Conservation (phyloP, 1,284 basidiomycete species). For the Veloboletus limbatus region DNA sequence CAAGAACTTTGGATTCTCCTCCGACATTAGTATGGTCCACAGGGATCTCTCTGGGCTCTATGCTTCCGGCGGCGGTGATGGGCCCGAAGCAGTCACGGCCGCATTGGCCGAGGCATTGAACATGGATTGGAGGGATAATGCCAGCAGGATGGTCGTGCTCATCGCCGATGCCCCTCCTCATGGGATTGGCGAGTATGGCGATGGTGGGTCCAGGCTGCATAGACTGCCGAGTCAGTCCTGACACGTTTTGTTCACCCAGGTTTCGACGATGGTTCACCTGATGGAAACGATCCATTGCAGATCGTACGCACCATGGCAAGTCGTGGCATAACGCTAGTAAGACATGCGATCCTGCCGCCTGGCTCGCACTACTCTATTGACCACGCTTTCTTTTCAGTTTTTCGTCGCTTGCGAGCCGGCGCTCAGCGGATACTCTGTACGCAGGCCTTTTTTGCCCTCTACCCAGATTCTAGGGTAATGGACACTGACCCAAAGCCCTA, state of each 20-base stretch:
- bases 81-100: slow-evolving; percentile 96
- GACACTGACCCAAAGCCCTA: slow-evolving; percentile 35
- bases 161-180: slow-evolving; percentile 98
- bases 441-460: slow-evolving; percentile 29
- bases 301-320: slow-evolving; percentile 89
- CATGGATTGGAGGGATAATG: slow-evolving; percentile 88
- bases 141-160: slow-evolving; percentile 93
- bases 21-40: slow-evolving; percentile 86
- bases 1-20: slow-evolving; percentile 93
- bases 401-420: slow-evolving; percentile 99
- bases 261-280: slow-evolving; percentile 89
- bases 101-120: slow-evolving; percentile 83
- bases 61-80: slow-evolving; percentile 96
- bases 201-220: slow-evolving; percentile 54
- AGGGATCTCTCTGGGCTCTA: slow-evolving; percentile 81
- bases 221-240: slow-evolving; percentile 6
- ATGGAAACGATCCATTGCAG: slow-evolving; percentile 88
- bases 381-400: slow-evolving; percentile 53
- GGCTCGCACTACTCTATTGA: background rate
- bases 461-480: slow-evolving; percentile 10
- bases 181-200: slow-evolving; percentile 89
- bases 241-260: slow-evolving; percentile 44
- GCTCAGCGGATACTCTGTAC: slow-evolving; percentile 86
- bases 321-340: slow-evolving; percentile 84
- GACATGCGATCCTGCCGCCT: slow-evolving; percentile 1